Conservation (phyloP, 306 rosid genomes). For the Calophaca sinica region DNA sequence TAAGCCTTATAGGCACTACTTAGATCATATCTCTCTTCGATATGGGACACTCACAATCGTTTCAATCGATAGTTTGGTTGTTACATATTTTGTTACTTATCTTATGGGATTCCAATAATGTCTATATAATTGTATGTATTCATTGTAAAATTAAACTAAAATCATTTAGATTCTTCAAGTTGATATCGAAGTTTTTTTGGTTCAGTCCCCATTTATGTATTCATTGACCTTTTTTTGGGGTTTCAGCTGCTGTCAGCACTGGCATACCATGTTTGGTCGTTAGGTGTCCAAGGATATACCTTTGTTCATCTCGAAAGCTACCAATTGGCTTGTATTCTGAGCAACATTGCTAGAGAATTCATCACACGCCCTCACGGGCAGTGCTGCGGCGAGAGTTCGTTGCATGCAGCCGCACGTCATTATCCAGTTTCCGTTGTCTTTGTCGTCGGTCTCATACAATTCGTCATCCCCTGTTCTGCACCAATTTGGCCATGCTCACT, state of each 20-base stretch:
- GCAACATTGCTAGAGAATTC: background rate
- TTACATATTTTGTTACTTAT: background rate
- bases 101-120: background rate
- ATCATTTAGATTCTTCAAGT: too few species aligned
- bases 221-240: too few species aligned
- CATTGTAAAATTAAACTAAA: background rate
- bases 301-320: too few species aligned
- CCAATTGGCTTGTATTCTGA: background rate
- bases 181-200: too few species aligned
- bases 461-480: background rate
- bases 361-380: background rate
- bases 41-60: background rate
- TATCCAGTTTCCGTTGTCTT: background rate
- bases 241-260: too few species aligned
- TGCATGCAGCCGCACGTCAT: background rate
- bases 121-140: too few species aligned
- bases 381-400: background rate
- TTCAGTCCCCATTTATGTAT: too few species aligned
- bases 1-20: background rate
- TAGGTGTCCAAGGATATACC: too few species aligned
- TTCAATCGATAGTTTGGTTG: background rate
- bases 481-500: background rate
- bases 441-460: background rate
- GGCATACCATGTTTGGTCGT: too few species aligned
- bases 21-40: background rate